A percentile compares a stretch with the other conserved stretches of the same genome.
Evolutionary conservation across 805 yeast species (phyloP).

Genomic region (Candida xiaguanensis): DNA sequence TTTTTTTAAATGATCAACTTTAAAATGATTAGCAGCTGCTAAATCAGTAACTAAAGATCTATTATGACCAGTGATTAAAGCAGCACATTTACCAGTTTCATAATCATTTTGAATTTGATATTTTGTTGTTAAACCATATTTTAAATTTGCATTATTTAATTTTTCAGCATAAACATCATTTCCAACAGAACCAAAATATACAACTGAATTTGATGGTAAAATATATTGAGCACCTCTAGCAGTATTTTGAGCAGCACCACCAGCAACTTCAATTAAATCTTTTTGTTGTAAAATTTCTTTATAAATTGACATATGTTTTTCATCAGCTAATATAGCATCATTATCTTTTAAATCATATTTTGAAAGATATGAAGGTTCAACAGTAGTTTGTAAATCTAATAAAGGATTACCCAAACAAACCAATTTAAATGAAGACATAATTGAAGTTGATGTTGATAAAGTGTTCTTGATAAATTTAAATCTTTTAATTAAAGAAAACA

Average conservation of each 20-base stretch:
- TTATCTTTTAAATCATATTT: conserved; percentile 85
- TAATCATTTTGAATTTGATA: conserved; percentile 75
- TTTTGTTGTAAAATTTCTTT: conserved; percentile 66
- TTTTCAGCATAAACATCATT: conserved; percentile 82
- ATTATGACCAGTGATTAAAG: conserved; percentile 80
- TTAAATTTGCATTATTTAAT: conserved; percentile 74
- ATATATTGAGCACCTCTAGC: conserved; percentile 98
- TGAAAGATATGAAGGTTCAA: conserved; percentile 60
- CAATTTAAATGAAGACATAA: conserved; percentile 58
- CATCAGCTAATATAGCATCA: conserved; percentile 89
- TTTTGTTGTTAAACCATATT: conserved; percentile 83
- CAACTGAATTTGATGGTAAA: conserved; percentile 76
- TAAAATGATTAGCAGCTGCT: conserved; percentile 97
- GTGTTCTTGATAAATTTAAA: too few species aligned
- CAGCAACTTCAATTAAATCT: conserved; percentile 77
- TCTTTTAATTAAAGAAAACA: neutral
- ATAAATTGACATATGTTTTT: conserved; percentile 80
- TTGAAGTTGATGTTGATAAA: neutral
- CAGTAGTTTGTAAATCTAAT: conserved; percentile 80
- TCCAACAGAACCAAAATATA: conserved; percentile 96
- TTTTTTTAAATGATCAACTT: conserved; percentile 77
- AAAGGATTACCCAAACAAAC: conserved; percentile 92
- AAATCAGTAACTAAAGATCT: conserved; percentile 94
- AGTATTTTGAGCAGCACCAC: conserved; percentile 99
- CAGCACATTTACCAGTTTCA: conserved; percentile 98